Evolutionary conservation across 805 yeast genomes (phyloP).

Genomic region (Kodamaea kakaduensis): DNA sequence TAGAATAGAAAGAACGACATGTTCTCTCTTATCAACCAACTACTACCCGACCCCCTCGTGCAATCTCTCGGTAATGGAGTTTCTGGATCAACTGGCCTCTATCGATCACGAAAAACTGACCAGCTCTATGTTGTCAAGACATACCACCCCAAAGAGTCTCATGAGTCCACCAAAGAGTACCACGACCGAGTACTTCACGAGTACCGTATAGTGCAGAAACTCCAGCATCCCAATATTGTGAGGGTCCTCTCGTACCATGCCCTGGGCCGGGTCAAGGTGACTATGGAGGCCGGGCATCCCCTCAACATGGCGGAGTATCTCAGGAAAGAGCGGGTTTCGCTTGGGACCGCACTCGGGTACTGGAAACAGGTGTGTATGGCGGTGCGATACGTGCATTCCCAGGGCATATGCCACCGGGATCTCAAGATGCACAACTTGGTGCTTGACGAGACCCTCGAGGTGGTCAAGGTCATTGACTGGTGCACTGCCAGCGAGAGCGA

Average conservation of each 20-base stretch:
- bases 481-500: constrained; percentile 19
- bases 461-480: constrained; percentile 45
- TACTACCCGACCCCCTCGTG: background rate
- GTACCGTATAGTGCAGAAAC: constrained; percentile 22
- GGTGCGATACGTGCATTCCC: constrained; percentile 34
- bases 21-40: background rate
- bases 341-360: constrained; percentile 22
- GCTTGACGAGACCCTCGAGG: constrained; percentile 20
- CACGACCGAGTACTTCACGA: constrained; percentile 36
- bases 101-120: constrained; percentile 4
- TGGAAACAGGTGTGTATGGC: constrained; percentile 43
- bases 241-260: constrained; percentile 26
- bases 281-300: constrained; percentile 31
- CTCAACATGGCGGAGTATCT: constrained; percentile 16
- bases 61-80: constrained; percentile 18
- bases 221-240: constrained; percentile 34
- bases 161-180: constrained; percentile 41
- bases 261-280: constrained; percentile 22
- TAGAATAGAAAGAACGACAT: too few relatives aligned
- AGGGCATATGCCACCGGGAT: constrained; percentile 46
- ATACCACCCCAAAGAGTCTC: constrained; percentile 36
- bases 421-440: constrained; percentile 47
- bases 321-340: background rate
- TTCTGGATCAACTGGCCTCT: constrained; percentile 33
- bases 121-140: constrained; percentile 41